Conservation (phyloP, 2,329 filamentous ascomycete genomes). For the Cercospora beticola region DNA sequence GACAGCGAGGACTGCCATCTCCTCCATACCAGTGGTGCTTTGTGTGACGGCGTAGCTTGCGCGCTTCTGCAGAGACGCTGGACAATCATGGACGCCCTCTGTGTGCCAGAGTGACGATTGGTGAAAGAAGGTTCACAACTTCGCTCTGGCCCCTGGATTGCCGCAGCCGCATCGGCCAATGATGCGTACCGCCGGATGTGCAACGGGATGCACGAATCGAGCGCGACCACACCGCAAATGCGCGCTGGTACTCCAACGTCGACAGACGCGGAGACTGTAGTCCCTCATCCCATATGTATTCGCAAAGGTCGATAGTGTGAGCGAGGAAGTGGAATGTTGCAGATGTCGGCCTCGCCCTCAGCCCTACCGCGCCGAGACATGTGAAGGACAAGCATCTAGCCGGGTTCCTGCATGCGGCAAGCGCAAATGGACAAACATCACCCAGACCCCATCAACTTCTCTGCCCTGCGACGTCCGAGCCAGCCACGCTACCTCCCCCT, state of each 20-base stretch:
- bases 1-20: constrained; percentile 30
- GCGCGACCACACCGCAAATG: background rate
- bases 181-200: constrained; percentile 1
- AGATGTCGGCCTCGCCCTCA: background rate
- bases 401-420: constrained; percentile 8
- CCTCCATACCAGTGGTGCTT: constrained; percentile 16
- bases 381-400: constrained; percentile 1
- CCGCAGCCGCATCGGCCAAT: constrained; percentile 9
- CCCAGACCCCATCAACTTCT: constrained; percentile 4
- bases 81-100: constrained; percentile 33
- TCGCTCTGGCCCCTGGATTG: background rate
- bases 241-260: background rate
- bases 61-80: constrained; percentile 28
- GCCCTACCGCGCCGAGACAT: background rate
- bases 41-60: constrained; percentile 6
- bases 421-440: constrained; percentile 8
- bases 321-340: background rate
- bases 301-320: background rate
- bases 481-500: constrained; percentile 11
- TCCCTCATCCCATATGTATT: background rate
- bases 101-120: constrained; percentile 15
- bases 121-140: constrained; percentile 11
- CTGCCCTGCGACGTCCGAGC: constrained; percentile 5
- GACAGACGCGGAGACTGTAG: background rate
- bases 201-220: background rate